Evolutionary conservation across 2,329 filamentous ascomycete genomes (phyloP).

Genomic region (Fusarium pilosicola): DNA sequence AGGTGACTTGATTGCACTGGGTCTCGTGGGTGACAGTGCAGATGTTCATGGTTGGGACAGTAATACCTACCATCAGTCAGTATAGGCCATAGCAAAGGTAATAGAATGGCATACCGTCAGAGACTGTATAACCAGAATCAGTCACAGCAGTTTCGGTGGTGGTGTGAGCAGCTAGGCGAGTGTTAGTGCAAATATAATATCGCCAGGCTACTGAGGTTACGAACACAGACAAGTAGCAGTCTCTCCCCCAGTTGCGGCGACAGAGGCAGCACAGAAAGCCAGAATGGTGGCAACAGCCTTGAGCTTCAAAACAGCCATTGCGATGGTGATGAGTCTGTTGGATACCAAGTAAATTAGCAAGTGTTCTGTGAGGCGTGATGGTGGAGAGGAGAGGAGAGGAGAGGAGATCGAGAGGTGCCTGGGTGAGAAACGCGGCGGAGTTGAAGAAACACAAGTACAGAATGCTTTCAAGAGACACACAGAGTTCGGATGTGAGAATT

Average conservation of each 20-base stretch:
- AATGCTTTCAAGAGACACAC: background rate
- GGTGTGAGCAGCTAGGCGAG: constrained; percentile 42
- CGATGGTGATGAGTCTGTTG: constrained; percentile 24
- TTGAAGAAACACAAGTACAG: background rate
- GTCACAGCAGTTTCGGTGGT: constrained; percentile 45
- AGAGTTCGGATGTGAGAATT: too few species aligned
- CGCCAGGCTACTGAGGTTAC: background rate
- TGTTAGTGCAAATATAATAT: background rate
- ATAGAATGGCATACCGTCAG: constrained; percentile 44
- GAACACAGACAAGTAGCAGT: constrained; percentile 37
- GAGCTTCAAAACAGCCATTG: constrained; percentile 47
- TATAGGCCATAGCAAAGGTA: background rate
- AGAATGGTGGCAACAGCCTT: constrained; percentile 38
- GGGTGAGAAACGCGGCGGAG: background rate
- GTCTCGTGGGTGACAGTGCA: constrained; percentile 51
- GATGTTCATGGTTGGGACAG: constrained; percentile 50
- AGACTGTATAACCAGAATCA: constrained; percentile 47
- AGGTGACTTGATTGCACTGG: constrained; percentile 46
- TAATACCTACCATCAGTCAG: constrained; percentile 38
- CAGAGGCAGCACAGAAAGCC: constrained; percentile 37
- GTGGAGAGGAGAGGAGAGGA: background rate
- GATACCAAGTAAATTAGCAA: background rate
- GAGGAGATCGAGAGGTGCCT: background rate
- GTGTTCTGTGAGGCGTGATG: background rate
- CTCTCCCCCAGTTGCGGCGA: constrained; percentile 21